Percentiles rank a stretch among this genome's conserved stretches.
Conservation (phyloP, 805 yeast species). For the Ascoidea rubescens region DNA sequence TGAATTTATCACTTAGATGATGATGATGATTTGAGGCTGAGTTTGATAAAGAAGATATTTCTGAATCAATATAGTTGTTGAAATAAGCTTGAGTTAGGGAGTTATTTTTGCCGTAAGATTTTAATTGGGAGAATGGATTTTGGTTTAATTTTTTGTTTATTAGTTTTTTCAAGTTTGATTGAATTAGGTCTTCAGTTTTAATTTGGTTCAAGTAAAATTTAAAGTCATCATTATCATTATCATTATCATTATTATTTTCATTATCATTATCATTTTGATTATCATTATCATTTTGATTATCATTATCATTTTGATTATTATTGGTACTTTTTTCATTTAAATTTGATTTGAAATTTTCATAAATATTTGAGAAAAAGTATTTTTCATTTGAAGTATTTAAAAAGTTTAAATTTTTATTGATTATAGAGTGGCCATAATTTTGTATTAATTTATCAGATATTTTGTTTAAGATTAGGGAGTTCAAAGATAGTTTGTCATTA, state of each 20-base stretch:
- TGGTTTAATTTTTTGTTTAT: constrained; percentile 1
- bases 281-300: background rate
- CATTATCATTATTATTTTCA: constrained; percentile 4
- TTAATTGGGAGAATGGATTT: constrained; percentile 2
- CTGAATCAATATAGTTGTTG: background rate
- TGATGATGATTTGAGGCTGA: too few relatives aligned
- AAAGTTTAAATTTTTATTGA: background rate
- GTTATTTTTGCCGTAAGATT: background rate
- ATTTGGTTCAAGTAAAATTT: background rate
- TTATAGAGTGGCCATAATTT: constrained; percentile 2
- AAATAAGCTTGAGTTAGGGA: background rate
- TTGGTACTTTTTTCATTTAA: background rate
- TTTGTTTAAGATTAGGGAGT: constrained; percentile 4
- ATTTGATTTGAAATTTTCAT: constrained; percentile 2
- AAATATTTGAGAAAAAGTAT: constrained; percentile 6
- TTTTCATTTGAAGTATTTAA: constrained; percentile 2
- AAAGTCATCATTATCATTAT: constrained; percentile 2
- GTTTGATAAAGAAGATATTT: background rate
- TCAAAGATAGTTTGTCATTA: constrained; percentile 1
- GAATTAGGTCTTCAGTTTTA: background rate
- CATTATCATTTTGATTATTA: background rate
- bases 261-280: background rate
- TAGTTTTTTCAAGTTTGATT: constrained; percentile 2
- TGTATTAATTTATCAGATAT: constrained; percentile 6
- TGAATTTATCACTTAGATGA: too few relatives aligned